Conservation (phyloP, 1,284 basidiomycete genomes). For the Apiotrichum laibachii region DNA sequence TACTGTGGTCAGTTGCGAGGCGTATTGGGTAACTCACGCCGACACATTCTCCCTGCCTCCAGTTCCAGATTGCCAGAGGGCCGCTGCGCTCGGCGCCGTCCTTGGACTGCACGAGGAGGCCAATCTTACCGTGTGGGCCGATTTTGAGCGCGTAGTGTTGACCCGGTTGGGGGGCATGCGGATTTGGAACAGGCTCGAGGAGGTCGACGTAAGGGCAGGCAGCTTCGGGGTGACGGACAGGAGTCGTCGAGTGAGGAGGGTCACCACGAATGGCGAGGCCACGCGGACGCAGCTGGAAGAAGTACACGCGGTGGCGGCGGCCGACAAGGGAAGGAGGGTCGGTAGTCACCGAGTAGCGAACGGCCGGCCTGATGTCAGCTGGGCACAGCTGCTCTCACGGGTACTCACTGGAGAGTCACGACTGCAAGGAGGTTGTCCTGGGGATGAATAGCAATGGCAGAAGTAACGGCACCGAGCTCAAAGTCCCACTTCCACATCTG, state of each 20-base stretch:
- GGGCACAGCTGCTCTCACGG: neutral
- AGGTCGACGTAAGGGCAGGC: slow-evolving; percentile 2
- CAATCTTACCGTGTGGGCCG: slow-evolving; percentile 3
- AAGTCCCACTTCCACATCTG: slow-evolving; percentile 13
- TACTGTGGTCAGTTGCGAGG: neutral
- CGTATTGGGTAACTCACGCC: neutral
- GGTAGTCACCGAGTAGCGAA: neutral
- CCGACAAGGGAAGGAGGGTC: neutral
- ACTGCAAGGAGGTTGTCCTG: slow-evolving; percentile 10
- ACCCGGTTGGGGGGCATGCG: neutral
- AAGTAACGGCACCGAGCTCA: neutral
- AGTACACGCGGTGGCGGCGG: slow-evolving; percentile 6
- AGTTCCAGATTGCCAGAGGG: slow-evolving; percentile 3
- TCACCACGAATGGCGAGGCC: slow-evolving; percentile 1
- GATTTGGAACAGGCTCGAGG: neutral
- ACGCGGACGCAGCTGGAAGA: slow-evolving; percentile 8
- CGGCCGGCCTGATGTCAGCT: neutral
- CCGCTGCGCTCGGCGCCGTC: neutral
- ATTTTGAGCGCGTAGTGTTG: neutral
- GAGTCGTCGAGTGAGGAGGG: neutral
- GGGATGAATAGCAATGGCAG: slow-evolving; percentile 6
- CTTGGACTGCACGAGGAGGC: neutral
- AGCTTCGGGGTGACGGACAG: slow-evolving; percentile 2
- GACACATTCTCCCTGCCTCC: slow-evolving; percentile 4
- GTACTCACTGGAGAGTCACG: neutral